These are phyloP conservation scores for Sinapis alba DNA, from an alignment of 441 rosid genomes.

Conservation along the genomic window DNA sequence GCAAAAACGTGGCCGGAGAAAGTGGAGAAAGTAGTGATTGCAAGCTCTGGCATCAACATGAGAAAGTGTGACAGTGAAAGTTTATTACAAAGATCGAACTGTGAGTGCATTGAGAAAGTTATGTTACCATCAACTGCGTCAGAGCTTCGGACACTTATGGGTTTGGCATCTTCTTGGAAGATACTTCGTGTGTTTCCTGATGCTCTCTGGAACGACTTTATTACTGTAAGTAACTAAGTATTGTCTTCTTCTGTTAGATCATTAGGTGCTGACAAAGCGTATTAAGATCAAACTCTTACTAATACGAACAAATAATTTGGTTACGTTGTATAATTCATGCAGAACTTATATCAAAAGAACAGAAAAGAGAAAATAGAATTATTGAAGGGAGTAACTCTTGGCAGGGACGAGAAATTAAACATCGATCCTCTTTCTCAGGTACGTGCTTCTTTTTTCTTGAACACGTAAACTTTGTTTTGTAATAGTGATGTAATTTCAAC, in stretches of 20 bases:
- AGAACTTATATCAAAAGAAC: constrained; percentile 62
- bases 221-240: constrained; percentile 47
- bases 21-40: constrained; percentile 80
- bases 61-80: constrained; percentile 51
- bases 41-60: constrained; percentile 79
- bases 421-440: constrained; percentile 72
- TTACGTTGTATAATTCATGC: constrained; percentile 21
- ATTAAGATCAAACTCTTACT: not conserved
- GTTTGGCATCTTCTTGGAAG: constrained; percentile 45
- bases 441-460: not conserved
- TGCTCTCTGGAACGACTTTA: constrained; percentile 56
- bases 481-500: not conserved
- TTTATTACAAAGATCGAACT: constrained; percentile 52
- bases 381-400: constrained; percentile 55
- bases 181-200: constrained; percentile 51
- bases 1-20: constrained; percentile 72
- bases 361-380: constrained; percentile 74
- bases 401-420: constrained; percentile 44
- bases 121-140: constrained; percentile 67
- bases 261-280: not conserved
- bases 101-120: constrained; percentile 55
- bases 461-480: not conserved
- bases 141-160: constrained; percentile 55
- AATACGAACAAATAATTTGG: not conserved
- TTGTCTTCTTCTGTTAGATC: not conserved